Conservation (phyloP, 495 filamentous ascomycete species). For the Penicillium verhagenii region DNA sequence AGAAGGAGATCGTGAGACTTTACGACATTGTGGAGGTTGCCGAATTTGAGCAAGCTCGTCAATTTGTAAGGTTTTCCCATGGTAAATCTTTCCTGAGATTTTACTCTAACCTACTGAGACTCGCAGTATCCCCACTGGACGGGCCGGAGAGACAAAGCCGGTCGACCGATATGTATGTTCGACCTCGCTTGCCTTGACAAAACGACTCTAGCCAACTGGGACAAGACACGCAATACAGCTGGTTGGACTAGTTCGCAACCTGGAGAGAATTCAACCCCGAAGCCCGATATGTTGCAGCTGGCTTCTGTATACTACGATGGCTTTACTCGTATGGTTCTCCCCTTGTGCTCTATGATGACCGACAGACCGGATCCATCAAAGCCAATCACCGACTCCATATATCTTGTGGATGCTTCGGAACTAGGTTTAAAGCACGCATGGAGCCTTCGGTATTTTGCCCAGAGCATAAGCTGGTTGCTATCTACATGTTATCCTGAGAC, state of each 20-base stretch:
- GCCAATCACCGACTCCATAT: constrained; percentile 21
- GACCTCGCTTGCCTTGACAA: constrained; percentile 20
- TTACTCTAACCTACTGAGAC: not conserved
- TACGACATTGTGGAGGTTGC: constrained; percentile 24
- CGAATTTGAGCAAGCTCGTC: constrained; percentile 27
- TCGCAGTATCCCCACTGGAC: constrained; percentile 40
- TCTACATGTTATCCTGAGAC: constrained; percentile 35
- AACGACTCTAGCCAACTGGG: constrained; percentile 16
- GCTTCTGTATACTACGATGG: constrained; percentile 24
- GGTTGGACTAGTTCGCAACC: not conserved
- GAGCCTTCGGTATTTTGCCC: constrained; percentile 22
- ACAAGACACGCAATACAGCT: constrained; percentile 11
- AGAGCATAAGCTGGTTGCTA: constrained; percentile 25
- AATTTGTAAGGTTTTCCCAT: constrained; percentile 14
- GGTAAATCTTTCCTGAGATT: not conserved
- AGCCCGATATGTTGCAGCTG: constrained; percentile 21
- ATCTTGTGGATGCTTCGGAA: constrained; percentile 26
- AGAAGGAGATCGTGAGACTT: constrained; percentile 19
- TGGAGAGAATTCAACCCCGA: not conserved
- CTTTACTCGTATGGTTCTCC: constrained; percentile 28
- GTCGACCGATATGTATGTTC: constrained; percentile 28
- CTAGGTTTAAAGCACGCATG: constrained; percentile 30
- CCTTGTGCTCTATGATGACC: constrained; percentile 28
- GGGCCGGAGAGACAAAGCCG: constrained; percentile 29
- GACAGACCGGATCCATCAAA: constrained; percentile 7